A percentile compares a stretch with the other conserved stretches of the same genome.
phyloP scores from a whole-genome alignment of 169 alveolate genomes.

The Plasmodium yoelii region DNA sequence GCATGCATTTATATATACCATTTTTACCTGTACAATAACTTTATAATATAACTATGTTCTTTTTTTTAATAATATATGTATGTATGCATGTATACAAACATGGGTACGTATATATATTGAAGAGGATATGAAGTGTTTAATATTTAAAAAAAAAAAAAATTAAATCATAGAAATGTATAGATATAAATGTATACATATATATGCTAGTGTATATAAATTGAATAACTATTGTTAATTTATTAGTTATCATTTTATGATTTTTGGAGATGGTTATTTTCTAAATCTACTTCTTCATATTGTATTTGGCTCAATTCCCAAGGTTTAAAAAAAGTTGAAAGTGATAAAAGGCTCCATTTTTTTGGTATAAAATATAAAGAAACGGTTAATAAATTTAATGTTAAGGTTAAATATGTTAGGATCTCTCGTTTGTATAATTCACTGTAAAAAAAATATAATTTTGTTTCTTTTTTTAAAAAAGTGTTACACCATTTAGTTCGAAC shows the following conservation, averaged over 20 bases:
- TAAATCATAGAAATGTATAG: neutral
- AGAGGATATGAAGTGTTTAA: too few species aligned
- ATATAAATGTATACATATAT: too few species aligned
- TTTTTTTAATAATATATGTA: too few species aligned
- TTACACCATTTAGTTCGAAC: too few species aligned
- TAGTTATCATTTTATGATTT: neutral
- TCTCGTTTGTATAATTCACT: constrained; percentile 13
- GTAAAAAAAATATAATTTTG: neutral
- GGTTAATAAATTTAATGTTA: constrained; percentile 16
- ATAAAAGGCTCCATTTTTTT: neutral
- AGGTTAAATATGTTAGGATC: neutral
- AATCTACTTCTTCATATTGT: neutral
- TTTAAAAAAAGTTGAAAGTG: constrained; percentile 6
- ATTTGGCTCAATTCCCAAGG: neutral
- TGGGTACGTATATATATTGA: too few species aligned
- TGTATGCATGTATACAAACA: too few species aligned
- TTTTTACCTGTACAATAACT: too few species aligned
- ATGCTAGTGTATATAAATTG: neutral
- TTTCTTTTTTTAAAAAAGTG: neutral
- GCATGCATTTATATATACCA: too few species aligned
- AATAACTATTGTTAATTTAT: neutral
- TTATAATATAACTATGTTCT: too few species aligned
- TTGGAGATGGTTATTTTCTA: neutral
- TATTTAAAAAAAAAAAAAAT: too few species aligned
- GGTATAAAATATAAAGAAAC: constrained; percentile 14